A percentile compares a stretch with the other conserved stretches of the same genome.
Conservation (phyloP, 2,329 filamentous ascomycete species). For the Aspergillus tubingensis region DNA sequence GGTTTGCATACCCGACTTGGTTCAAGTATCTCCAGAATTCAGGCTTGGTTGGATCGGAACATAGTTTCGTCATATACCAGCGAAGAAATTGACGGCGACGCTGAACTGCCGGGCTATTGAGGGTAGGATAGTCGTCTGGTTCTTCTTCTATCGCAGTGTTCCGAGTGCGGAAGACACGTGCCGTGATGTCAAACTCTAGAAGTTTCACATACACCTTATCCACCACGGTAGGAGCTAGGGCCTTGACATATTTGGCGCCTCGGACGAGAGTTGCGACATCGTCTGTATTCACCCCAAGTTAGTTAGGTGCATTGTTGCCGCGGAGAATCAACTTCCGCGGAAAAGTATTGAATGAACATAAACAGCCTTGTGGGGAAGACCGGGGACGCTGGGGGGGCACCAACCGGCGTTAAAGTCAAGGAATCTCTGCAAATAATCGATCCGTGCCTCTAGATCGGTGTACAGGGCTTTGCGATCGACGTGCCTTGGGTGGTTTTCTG, state of each 20-base stretch:
- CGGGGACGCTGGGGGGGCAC: slow-evolving; percentile 28
- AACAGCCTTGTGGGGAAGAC: not conserved
- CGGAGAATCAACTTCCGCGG: not conserved
- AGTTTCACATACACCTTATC: slow-evolving; percentile 84
- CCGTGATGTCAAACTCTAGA: slow-evolving; percentile 77
- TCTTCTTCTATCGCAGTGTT: slow-evolving; percentile 66
- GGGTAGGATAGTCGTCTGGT: slow-evolving; percentile 63
- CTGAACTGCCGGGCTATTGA: slow-evolving; percentile 72
- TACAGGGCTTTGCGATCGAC: slow-evolving; percentile 71
- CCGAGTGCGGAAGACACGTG: slow-evolving; percentile 68
- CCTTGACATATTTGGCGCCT: slow-evolving; percentile 75
- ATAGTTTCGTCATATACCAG: slow-evolving; percentile 73
- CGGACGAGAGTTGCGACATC: slow-evolving; percentile 70
- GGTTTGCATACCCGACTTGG: slow-evolving; percentile 68
- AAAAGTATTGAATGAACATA: not conserved
- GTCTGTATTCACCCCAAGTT: slow-evolving; percentile 46
- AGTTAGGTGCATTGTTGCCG: not conserved
- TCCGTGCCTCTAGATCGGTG: slow-evolving; percentile 67
- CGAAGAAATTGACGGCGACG: slow-evolving; percentile 75
- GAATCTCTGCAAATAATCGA: slow-evolving; percentile 73
- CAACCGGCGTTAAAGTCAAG: slow-evolving; percentile 72
- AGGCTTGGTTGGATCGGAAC: slow-evolving; percentile 71
- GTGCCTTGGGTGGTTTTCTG: slow-evolving; percentile 42
- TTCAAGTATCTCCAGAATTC: slow-evolving; percentile 83
- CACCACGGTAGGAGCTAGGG: slow-evolving; percentile 77